Base-by-base conservation (phyloP, 2,329 filamentous ascomycete species). In the Aspergillus novoparasiticus region DNA sequence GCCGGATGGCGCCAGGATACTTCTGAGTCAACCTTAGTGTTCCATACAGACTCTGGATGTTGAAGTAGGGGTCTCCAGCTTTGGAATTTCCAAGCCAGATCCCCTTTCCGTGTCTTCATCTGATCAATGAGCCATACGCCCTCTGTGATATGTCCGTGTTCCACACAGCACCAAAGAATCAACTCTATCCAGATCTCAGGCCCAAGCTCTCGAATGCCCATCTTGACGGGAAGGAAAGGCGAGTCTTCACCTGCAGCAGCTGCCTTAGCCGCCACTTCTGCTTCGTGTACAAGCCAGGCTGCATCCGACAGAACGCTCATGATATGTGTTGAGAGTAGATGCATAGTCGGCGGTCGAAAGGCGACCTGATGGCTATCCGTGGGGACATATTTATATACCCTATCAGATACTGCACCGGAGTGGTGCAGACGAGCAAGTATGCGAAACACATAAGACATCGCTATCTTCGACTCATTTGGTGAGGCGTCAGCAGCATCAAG, bases 81-180 rank as follows among this genome's bases (percentile, higher is more conserved):
- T 57, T 78, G 71, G 21, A 78, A 71, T 21, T 72, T 77, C 81
- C 81, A 83, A 46, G 68, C 66, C 21, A 68, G 63, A 12, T 74
- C 67, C 23, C 61, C 65, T 5, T 68, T 65, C 50, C 68, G 69
- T 16, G 64, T 66, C 54, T 63, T 71, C 69, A 81, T 75, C 43
- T 73, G 69, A 41, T 75, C 67, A 19, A 81, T 64, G 10, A 84
- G 75, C 67, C 74, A 75, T 41, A 75, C 67, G 23, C 79, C 82
- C 64, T 81, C 79, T 34, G 69, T 73, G 21, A 76, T 69, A 65
- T 77, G 79, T 8, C 80, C 80, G 62, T 79, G 77, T 67, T 84
- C 82, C 41, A 83, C 77, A 69, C 82, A 84, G 62, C 79, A 82
- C 81, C 82, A 84, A 21, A 84, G 76, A 58, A 83, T 75, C 41